These are phyloP conservation scores for Acanthamoeba divionensis DNA, from an alignment of 208 protist genomes.

Conservation along the genomic window DNA sequence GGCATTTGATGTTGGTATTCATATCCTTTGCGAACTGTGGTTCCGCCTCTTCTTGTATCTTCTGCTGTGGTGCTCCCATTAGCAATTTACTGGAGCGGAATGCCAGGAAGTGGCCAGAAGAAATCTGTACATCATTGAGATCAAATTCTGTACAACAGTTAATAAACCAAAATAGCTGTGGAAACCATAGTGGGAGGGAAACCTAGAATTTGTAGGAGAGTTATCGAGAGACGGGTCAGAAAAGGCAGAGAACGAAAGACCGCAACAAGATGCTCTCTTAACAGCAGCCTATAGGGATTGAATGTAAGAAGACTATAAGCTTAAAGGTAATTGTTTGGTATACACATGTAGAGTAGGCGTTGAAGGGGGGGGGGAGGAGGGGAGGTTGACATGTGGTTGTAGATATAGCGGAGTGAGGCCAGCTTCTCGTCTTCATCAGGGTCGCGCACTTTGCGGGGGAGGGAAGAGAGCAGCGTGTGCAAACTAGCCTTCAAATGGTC, in stretches of 20 bases:
- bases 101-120: background rate
- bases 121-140: background rate
- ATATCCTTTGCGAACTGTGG: background rate
- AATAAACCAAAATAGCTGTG: background rate
- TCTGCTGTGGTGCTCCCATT: background rate
- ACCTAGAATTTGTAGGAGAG: slow-evolving; percentile 30
- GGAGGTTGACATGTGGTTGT: background rate
- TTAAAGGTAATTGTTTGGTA: background rate
- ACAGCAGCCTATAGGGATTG: background rate
- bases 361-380: background rate
- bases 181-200: background rate
- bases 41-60: background rate
- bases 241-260: background rate
- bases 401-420: background rate
- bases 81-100: slow-evolving; percentile 1
- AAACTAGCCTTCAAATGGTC: background rate
- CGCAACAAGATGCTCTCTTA: background rate
- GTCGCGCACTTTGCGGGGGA: background rate
- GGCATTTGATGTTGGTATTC: background rate
- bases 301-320: background rate
- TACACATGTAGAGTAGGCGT: background rate
- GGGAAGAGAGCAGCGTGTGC: background rate
- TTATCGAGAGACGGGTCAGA: background rate
- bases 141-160: background rate
- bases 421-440: slow-evolving; percentile 3